Evolutionary conservation across 2,329 filamentous ascomycete species (phyloP).

Genomic region (Aphanocladium album): DNA sequence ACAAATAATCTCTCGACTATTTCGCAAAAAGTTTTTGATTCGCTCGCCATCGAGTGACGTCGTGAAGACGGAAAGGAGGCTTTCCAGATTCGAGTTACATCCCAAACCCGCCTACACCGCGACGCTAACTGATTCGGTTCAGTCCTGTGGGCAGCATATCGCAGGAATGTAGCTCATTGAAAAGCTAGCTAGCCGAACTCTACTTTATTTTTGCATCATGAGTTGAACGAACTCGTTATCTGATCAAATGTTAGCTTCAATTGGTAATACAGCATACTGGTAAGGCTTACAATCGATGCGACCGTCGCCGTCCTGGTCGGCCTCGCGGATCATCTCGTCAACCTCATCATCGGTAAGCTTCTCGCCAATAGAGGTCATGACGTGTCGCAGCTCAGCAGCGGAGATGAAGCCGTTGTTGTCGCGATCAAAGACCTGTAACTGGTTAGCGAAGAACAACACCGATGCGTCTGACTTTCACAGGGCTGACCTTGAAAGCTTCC

Average conservation of each 20-base stretch:
- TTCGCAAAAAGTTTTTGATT: background rate
- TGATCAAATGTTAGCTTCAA: constrained; percentile 28
- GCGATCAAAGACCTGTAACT: constrained; percentile 66
- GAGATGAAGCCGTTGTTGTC: constrained; percentile 93
- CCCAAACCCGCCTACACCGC: background rate
- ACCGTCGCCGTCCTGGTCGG: constrained; percentile 83
- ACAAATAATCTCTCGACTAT: background rate
- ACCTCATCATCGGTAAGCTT: constrained; percentile 88
- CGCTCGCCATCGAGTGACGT: background rate
- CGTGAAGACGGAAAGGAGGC: background rate
- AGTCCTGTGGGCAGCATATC: background rate
- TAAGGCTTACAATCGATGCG: constrained; percentile 72
- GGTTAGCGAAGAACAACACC: background rate
- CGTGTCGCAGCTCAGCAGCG: constrained; percentile 78
- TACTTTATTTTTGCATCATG: constrained; percentile 85
- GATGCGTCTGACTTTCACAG: background rate
- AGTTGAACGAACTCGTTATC: constrained; percentile 92
- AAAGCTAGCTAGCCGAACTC: background rate
- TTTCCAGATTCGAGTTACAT: background rate
- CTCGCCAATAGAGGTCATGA: constrained; percentile 90
- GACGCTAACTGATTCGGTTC: background rate
- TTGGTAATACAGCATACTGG: background rate
- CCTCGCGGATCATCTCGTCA: constrained; percentile 89
- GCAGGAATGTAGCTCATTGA: background rate
- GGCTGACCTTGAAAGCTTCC: constrained; percentile 73